A percentile compares a stretch with the other conserved stretches of the same genome.
Conservation (phyloP, 169 alveolate genomes). For the Plasmodium sp. region DNA sequence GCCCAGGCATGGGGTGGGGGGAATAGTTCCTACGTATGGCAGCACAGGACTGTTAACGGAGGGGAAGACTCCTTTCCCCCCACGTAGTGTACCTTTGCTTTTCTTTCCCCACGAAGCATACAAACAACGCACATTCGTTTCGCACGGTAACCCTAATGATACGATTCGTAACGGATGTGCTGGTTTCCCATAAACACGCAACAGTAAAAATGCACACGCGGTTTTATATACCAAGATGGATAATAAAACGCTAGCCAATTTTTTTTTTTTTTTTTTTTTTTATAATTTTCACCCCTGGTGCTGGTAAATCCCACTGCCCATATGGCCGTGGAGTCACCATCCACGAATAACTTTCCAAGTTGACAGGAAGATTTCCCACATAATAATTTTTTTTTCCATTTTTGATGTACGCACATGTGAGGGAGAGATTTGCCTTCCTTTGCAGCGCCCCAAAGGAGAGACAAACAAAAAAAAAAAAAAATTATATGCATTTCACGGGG, state of each 20-base stretch:
- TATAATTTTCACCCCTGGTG: not conserved
- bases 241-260: not conserved
- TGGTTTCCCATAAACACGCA: not conserved
- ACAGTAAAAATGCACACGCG: not conserved
- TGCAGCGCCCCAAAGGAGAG: not conserved
- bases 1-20: not conserved
- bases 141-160: not conserved
- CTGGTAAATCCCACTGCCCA: not conserved
- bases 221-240: not conserved
- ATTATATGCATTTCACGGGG: not conserved
- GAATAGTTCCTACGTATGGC: not conserved
- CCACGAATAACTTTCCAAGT: not conserved
- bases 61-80: not conserved
- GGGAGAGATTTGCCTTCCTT: not conserved
- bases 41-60: not conserved
- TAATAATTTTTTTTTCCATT: not conserved
- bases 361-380: not conserved
- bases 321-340: not conserved
- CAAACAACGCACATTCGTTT: not conserved
- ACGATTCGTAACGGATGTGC: not conserved
- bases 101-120: not conserved
- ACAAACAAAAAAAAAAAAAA: not conserved
- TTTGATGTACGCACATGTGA: not conserved
- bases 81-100: not conserved
- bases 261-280: not conserved